These are phyloP conservation scores for Podaxis sp. DNA, from an alignment of 768 basidiomycete species.

Conservation along the genomic window DNA sequence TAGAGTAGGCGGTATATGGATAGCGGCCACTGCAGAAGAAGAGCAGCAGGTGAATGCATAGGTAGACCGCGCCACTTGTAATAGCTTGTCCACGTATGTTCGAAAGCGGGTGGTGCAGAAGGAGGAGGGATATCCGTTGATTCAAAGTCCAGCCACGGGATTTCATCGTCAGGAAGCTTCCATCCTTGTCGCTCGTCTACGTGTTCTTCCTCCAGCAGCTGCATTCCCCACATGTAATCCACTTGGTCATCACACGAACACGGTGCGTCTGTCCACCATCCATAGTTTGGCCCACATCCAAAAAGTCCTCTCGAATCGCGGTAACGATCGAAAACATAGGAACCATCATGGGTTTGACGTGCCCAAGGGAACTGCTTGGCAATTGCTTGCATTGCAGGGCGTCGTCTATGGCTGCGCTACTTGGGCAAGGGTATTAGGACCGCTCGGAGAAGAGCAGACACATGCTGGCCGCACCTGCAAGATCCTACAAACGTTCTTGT, in stretches of 20 bases:
- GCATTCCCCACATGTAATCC: conserved; percentile 30
- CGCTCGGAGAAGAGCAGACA: background rate
- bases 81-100: conserved; percentile 42
- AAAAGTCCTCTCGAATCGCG: conserved; percentile 26
- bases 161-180: conserved; percentile 31
- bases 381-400: conserved; percentile 20
- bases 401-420: conserved; percentile 7
- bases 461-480: background rate
- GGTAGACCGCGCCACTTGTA: conserved; percentile 46
- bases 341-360: conserved; percentile 16
- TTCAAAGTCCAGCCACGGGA: conserved; percentile 35
- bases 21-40: conserved; percentile 46
- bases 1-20: conserved; percentile 37
- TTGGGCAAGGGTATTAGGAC: background rate
- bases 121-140: conserved; percentile 19
- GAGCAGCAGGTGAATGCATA: conserved; percentile 39
- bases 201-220: conserved; percentile 30
- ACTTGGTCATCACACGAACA: conserved; percentile 16
- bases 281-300: conserved; percentile 34
- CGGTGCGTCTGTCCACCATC: conserved; percentile 37
- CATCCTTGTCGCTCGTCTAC: conserved; percentile 33
- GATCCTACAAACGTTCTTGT: conserved; percentile 8
- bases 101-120: conserved; percentile 26
- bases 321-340: conserved; percentile 16
- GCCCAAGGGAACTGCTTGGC: conserved; percentile 27